Base-by-base conservation (phyloP, 768 basidiomycete species). In the Ramaria sp. region DNA sequence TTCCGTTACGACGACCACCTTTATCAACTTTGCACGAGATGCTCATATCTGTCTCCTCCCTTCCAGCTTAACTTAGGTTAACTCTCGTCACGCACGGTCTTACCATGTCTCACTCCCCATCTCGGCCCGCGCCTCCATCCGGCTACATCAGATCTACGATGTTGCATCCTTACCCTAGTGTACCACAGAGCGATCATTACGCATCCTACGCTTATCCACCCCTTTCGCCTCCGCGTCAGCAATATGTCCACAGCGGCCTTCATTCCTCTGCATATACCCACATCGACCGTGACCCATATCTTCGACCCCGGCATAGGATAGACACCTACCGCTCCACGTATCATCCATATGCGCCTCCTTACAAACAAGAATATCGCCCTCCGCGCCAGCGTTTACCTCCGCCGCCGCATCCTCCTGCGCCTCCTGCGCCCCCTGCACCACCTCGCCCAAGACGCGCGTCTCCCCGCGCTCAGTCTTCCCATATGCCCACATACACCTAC, bases 371-470 rank as follows among this genome's bases (percentile, higher is more conserved):
- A 11, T 39, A 27, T 17, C 46, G 11, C 46, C 15, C 2, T 13
- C 13, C 11, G 3, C 46, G 12, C 12, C 53, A 41, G 22, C 53
- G 22, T 43, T 39, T 39, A 19, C 27, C 27, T 27, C 34, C 34
- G 34, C 9, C 9, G 27, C 34, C 34, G 1, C 34, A 37, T 37
- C 39, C 41, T 7, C 53, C 53, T 43, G 19, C 41, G 13, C 53
- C 53, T 30, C 53, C 53, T 39, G 41, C 53, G 7, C 53, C 53
- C 4, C 53, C 53, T 30, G 53, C 43, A 27, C 53, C 53, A 24
- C 42, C 42, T n/a, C 48, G 42, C 20, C 42, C 3, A 20, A 7
- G 17, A 49, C 15, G 22, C 13, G 12, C 13, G 24, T 22, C 12
- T 20, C 17, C 48, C 30, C 48, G 17, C 48, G 24, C 39, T 22